Conservation (phyloP, 768 basidiomycete genomes). For the Hypholoma fasciculare region DNA sequence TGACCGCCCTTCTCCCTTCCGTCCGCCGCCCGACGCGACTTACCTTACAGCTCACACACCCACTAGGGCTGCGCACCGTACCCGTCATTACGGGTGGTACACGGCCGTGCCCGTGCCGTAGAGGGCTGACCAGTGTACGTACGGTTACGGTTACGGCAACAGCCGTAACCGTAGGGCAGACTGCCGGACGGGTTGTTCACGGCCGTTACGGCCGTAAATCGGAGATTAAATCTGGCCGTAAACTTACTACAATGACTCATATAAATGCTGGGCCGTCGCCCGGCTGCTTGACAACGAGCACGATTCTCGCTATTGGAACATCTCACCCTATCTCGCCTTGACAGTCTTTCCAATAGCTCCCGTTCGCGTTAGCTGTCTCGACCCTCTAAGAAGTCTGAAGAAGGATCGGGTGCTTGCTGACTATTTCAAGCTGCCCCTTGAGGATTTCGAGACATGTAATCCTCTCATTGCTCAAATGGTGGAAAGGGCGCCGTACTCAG, state of each 20-base stretch:
- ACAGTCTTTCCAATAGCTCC: too few relatives aligned
- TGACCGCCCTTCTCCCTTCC: too few relatives aligned
- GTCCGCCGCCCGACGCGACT: too few relatives aligned
- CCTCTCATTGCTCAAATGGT: slow-evolving; percentile 35
- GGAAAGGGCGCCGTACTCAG: slow-evolving; percentile 18
- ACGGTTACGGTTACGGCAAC: not conserved
- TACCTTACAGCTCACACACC: too few relatives aligned
- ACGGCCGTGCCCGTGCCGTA: not conserved
- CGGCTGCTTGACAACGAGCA: too few relatives aligned
- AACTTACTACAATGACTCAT: too few relatives aligned
- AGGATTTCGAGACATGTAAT: slow-evolving; percentile 26
- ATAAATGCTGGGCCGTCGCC: too few relatives aligned
- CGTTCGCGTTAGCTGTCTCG: too few relatives aligned
- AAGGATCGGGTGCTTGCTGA: slow-evolving; percentile 7
- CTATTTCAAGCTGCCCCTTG: slow-evolving; percentile 12
- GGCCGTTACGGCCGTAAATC: not conserved
- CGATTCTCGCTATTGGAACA: too few relatives aligned
- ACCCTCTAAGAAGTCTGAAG: too few relatives aligned
- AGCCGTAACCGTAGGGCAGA: not conserved
- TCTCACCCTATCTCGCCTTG: too few relatives aligned
- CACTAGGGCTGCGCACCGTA: not conserved
- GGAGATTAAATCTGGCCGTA: not conserved
- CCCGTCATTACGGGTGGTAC: not conserved
- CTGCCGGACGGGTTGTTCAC: not conserved
- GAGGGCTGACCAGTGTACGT: not conserved